Evolutionary conservation across 805 yeast species (phyloP).

Genomic region (Candida nanaspora): DNA sequence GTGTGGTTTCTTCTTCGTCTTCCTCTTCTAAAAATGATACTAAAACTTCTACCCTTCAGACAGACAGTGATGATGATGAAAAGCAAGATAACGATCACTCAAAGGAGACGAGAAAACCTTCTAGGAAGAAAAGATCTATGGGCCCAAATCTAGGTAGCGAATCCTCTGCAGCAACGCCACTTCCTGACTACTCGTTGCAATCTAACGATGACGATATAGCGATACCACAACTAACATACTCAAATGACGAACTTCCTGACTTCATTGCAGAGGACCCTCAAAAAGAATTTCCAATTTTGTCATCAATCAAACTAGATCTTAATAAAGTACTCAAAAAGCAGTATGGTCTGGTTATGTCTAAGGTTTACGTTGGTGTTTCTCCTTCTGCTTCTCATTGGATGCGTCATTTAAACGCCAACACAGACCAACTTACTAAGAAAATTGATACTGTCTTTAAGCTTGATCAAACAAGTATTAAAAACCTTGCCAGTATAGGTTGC

Average conservation of each 20-base stretch:
- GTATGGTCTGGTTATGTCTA: neutral
- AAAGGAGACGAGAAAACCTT: neutral
- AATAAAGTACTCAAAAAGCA: neutral
- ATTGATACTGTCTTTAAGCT: neutral
- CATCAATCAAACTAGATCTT: neutral
- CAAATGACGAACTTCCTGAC: neutral
- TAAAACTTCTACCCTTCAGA: too few species aligned
- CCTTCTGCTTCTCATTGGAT: neutral
- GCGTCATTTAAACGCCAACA: neutral
- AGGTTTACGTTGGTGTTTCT: neutral
- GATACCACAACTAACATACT: neutral
- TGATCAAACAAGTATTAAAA: constrained; percentile 43
- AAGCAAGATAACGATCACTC: too few species aligned
- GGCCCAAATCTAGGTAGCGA: too few species aligned
- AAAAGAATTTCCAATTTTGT: neutral
- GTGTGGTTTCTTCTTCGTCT: neutral
- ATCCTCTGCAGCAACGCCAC: too few species aligned
- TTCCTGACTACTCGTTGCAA: too few species aligned
- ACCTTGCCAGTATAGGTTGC: constrained; percentile 60
- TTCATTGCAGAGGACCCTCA: neutral
- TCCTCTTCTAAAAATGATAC: too few species aligned
- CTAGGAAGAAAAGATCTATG: neutral
- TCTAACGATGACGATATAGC: neutral
- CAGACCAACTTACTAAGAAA: too few species aligned
- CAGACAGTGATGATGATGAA: too few species aligned